Percentiles rank a stretch among this genome's conserved stretches.
Conservation (phyloP, 768 basidiomycete genomes). For the Porphyrellus cyaneotinctus region DNA sequence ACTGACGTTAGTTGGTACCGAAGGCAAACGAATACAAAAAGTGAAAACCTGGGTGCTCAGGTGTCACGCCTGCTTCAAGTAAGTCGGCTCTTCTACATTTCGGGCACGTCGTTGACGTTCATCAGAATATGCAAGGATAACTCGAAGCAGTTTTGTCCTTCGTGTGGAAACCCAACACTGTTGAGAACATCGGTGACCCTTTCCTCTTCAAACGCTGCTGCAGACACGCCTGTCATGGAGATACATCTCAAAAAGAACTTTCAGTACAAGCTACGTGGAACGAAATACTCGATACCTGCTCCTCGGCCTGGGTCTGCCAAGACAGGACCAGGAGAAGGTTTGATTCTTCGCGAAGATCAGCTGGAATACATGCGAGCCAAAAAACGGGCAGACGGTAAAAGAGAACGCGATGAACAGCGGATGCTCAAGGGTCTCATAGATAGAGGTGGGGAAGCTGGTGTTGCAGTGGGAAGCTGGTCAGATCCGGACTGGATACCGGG, state of each 20-base stretch:
- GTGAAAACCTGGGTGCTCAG: constrained; percentile 95
- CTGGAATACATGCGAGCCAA: constrained; percentile 80
- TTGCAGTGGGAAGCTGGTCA: constrained; percentile 77
- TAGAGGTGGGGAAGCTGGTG: constrained; percentile 46
- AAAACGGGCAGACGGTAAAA: constrained; percentile 67
- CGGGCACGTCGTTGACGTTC: background rate
- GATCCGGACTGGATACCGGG: constrained; percentile 94
- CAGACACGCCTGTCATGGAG: constrained; percentile 67
- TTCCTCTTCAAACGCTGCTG: constrained; percentile 55
- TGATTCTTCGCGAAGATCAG: constrained; percentile 93
- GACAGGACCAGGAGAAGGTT: constrained; percentile 71
- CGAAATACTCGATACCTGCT: constrained; percentile 86
- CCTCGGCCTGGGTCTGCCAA: constrained; percentile 89
- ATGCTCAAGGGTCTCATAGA: constrained; percentile 62
- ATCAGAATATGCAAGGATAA: constrained; percentile 91
- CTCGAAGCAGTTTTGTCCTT: constrained; percentile 94
- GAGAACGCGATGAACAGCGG: constrained; percentile 65
- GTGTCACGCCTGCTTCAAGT: constrained; percentile 99
- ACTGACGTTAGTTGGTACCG: constrained; percentile 80
- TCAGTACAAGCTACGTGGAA: constrained; percentile 89
- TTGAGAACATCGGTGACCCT: constrained; percentile 89
- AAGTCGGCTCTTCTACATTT: constrained; percentile 32
- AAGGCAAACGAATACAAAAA: constrained; percentile 85
- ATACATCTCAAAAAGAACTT: constrained; percentile 95
- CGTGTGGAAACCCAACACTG: constrained; percentile 91